A percentile compares a stretch with the other conserved stretches of the same genome.
These are phyloP conservation scores for Alternaria triticina DNA, from an alignment of 2,329 filamentous ascomycete genomes.

Conservation along the genomic window DNA sequence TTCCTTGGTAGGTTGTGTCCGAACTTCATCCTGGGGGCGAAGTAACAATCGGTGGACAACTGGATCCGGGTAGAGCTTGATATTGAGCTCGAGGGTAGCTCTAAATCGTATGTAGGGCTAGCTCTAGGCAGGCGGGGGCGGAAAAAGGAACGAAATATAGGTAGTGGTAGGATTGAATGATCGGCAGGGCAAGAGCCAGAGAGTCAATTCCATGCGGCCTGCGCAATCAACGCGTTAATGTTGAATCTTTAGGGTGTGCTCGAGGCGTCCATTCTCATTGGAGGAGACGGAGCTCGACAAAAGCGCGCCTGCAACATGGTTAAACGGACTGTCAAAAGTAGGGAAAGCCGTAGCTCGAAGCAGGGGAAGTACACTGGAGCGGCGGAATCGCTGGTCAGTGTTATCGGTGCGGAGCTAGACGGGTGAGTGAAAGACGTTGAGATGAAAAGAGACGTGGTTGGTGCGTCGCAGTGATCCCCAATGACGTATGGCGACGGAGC, in stretches of 20 bases:
- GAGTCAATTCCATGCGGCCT: constrained; percentile 20
- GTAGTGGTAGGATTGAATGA: constrained; percentile 13
- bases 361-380: constrained; percentile 40
- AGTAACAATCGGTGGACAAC: background rate
- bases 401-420: constrained; percentile 15
- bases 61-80: background rate
- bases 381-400: constrained; percentile 29
- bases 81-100: background rate
- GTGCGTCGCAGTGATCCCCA: constrained; percentile 14
- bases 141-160: constrained; percentile 19
- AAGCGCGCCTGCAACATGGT: constrained; percentile 42
- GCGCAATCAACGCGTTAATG: constrained; percentile 26
- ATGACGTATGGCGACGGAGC: constrained; percentile 25
- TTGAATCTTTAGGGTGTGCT: constrained; percentile 28
- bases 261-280: constrained; percentile 40
- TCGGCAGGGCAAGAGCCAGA: constrained; percentile 12
- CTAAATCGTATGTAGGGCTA: background rate
- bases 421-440: constrained; percentile 14
- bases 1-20: constrained; percentile 72
- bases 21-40: constrained; percentile 51
- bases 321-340: constrained; percentile 39
- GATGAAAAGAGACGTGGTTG: constrained; percentile 19
- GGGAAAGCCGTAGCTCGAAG: constrained; percentile 32
- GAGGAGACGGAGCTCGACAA: constrained; percentile 31
- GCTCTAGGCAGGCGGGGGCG: constrained; percentile 15